Conservation (phyloP, 2,329 filamentous ascomycete species). For the Xylariaceae sp. region DNA sequence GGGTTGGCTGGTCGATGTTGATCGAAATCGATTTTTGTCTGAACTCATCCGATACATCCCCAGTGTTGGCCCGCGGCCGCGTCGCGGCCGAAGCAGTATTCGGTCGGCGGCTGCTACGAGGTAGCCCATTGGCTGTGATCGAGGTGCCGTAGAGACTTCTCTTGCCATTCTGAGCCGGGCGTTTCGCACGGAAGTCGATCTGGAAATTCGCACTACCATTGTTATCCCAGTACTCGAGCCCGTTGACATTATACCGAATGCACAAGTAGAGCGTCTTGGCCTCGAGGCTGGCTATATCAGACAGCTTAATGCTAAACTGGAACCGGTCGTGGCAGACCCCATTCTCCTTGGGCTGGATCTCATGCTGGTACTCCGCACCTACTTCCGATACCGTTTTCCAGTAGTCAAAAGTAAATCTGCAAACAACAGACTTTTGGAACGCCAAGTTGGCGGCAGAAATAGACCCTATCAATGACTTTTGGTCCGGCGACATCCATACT, state of each 20-base stretch:
- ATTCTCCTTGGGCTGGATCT: slow-evolving; percentile 62
- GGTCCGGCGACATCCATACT: slow-evolving; percentile 81
- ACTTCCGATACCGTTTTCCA: slow-evolving; percentile 99
- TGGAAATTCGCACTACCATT: slow-evolving; percentile 85
- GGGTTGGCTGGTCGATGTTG: slow-evolving; percentile 54
- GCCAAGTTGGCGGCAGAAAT: slow-evolving; percentile 82
- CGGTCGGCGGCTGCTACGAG: slow-evolving; percentile 59
- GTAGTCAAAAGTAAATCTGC: slow-evolving; percentile 92
- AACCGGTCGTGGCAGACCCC: slow-evolving; percentile 77
- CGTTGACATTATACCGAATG: slow-evolving; percentile 78
- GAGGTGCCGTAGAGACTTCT: slow-evolving; percentile 46
- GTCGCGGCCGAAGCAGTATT: slow-evolving; percentile 36
- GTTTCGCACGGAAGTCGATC: slow-evolving; percentile 83
- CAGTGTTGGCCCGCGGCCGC: slow-evolving; percentile 51
- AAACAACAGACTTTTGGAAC: slow-evolving; percentile 84
- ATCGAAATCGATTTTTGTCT: slow-evolving; percentile 51
- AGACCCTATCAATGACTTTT: slow-evolving; percentile 77
- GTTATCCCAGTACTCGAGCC: slow-evolving; percentile 92
- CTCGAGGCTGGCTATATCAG: slow-evolving; percentile 86
- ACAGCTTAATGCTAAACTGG: slow-evolving; percentile 87
- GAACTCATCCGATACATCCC: slow-evolving; percentile 65
- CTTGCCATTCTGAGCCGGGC: slow-evolving; percentile 57
- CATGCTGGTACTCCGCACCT: slow-evolving; percentile 76
- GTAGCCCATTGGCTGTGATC: slow-evolving; percentile 50
- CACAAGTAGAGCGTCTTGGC: slow-evolving; percentile 91